These are phyloP conservation scores for Colletotrichum sansevieriae DNA, from an alignment of 2,329 filamentous ascomycete genomes.

Conservation along the genomic window DNA sequence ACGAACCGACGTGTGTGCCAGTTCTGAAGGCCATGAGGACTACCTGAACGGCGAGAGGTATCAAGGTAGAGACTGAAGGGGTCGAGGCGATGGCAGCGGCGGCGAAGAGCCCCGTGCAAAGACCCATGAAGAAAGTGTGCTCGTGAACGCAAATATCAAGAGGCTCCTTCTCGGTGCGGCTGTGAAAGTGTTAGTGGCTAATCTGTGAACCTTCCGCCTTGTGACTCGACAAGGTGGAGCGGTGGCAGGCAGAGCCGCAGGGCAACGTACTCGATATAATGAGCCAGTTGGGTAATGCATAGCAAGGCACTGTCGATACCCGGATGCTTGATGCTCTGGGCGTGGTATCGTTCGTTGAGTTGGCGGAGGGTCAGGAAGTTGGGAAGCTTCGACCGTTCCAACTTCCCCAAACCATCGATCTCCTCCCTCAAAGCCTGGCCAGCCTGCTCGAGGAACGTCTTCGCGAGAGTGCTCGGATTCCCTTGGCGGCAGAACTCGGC, in stretches of 20 bases:
- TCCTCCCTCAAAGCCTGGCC: conserved; percentile 71
- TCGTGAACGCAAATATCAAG: conserved; percentile 63
- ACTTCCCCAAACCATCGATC: conserved; percentile 67
- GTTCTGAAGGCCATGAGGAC: conserved; percentile 76
- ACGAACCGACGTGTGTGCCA: conserved; percentile 66
- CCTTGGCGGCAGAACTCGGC: conserved; percentile 64
- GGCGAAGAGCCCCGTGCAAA: conserved; percentile 79
- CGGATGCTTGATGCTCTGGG: conserved; percentile 68
- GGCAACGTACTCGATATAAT: conserved; percentile 74
- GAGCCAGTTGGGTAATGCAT: conserved; percentile 74
- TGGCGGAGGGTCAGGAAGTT: conserved; percentile 73
- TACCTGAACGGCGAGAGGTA: conserved; percentile 73
- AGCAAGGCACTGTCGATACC: conserved; percentile 75
- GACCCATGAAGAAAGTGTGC: conserved; percentile 70
- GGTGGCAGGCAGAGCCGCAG: background rate
- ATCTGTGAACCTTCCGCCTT: background rate
- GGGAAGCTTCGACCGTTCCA: conserved; percentile 71
- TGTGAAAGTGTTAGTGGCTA: conserved; percentile 51
- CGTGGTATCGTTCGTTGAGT: conserved; percentile 74
- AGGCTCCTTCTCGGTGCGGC: conserved; percentile 67
- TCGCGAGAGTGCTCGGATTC: conserved; percentile 65
- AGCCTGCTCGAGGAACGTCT: conserved; percentile 71
- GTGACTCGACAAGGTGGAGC: background rate
- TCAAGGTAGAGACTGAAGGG: conserved; percentile 70
- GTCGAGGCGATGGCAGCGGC: conserved; percentile 75